These are phyloP conservation scores for Tricladium varicosporioides DNA, from an alignment of 2,329 filamentous ascomycete species.

Conservation along the genomic window DNA sequence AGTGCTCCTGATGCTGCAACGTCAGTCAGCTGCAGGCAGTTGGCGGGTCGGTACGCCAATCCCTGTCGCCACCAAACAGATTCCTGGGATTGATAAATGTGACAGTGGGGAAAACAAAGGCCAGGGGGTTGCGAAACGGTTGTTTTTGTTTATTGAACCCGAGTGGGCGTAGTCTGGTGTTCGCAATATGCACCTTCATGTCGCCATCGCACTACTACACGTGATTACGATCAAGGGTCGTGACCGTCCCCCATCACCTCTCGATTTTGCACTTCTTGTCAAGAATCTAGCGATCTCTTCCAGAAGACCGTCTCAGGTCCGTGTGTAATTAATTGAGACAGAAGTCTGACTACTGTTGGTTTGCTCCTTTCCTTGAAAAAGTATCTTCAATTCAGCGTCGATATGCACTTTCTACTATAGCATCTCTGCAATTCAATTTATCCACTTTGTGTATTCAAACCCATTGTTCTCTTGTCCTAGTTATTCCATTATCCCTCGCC, in stretches of 20 bases:
- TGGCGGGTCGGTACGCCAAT: not conserved
- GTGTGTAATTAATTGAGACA: not conserved
- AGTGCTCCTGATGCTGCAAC: not conserved
- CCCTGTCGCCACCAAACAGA: not conserved
- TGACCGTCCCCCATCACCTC: not conserved
- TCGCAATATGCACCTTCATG: conserved; percentile 7
- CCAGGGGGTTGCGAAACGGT: conserved; percentile 1
- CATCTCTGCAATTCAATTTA: too few relatives aligned
- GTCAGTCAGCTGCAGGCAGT: not conserved
- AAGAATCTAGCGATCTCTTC: not conserved
- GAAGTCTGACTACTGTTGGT: too few relatives aligned
- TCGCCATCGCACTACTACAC: conserved; percentile 4
- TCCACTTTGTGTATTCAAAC: too few relatives aligned
- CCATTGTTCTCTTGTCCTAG: too few relatives aligned
- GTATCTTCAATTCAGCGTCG: too few relatives aligned
- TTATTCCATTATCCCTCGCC: too few relatives aligned
- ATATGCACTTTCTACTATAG: too few relatives aligned
- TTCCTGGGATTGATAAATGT: not conserved
- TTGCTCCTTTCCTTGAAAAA: too few relatives aligned
- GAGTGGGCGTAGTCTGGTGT: not conserved
- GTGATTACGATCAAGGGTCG: not conserved
- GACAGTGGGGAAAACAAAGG: not conserved
- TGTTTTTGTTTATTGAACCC: conserved; percentile 1
- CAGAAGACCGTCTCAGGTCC: not conserved
- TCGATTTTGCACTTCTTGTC: not conserved